Base-by-base conservation (phyloP, 495 filamentous ascomycete genomes). In the Penicillium chermesinum region DNA sequence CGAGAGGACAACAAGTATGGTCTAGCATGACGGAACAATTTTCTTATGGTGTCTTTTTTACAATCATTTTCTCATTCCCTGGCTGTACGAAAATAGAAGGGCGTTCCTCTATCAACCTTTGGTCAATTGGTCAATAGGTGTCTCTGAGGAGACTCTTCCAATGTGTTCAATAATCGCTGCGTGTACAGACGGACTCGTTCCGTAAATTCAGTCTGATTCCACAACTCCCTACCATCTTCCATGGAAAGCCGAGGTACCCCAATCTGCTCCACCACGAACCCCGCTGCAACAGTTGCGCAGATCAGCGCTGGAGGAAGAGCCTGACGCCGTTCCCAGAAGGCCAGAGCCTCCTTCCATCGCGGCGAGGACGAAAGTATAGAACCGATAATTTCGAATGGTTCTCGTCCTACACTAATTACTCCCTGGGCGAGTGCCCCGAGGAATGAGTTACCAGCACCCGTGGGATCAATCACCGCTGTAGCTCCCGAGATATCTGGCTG, bases 381-480 rank as follows among this genome's bases (percentile, higher is more conserved):
- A 2, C 62, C 48, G 46, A 75, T 70, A 17, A 65, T 44, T n/a
- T 62, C 33, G 33, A 65, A 62, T 7, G 67, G 55, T n/a, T 52
- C 59, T 30, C 69, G 60, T 0, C 78, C 82, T 18, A 55, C 55
- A 48, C 83, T 73, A 12, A 85, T 81, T 50, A 95, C 65, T 1
- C 84, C 89, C 17, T 91, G 81, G 0, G 82, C 77, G n/a, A 96
- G 59, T 3, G 79, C 93, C 7, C 93, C 93, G 0, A 97, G 74
- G 58, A 96, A 98, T 0, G 85, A 83, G 63, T 98, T 98, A 0
- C 93, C 93, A 16, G 91, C 93, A n/a, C 93, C 93, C 0, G 93
- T 98, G 0, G 91, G 91, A 65, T 98, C 93, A 13, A 94, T 70
- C 7, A 97, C 88, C 42, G 74, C 76, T 7, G 63, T 55, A 47